Conservation (phyloP, 2,329 filamentous ascomycete genomes). For the Microascus cirrosus region DNA sequence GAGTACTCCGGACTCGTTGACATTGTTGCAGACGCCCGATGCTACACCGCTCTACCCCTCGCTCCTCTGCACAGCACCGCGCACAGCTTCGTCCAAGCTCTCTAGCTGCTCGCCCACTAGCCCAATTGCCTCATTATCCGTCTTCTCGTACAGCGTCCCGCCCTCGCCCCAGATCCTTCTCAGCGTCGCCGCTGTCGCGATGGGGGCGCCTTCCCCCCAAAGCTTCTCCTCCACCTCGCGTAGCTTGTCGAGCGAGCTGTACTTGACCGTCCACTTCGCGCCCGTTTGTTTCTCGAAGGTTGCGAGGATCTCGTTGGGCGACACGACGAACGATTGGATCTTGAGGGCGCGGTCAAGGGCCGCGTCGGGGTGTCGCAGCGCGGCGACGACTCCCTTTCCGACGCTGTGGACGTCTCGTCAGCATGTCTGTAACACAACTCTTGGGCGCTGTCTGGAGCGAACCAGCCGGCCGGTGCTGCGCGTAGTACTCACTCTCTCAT, state of each 20-base stretch:
- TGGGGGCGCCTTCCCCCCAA: constrained; percentile 40
- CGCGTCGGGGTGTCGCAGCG: constrained; percentile 43
- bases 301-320: constrained; percentile 48
- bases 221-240: constrained; percentile 44
- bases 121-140: constrained; percentile 52
- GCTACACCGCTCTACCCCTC: too few relatives aligned
- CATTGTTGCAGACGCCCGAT: background rate
- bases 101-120: constrained; percentile 36
- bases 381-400: constrained; percentile 52
- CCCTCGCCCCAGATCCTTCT: constrained; percentile 64
- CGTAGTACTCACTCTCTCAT: constrained; percentile 53
- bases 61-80: background rate
- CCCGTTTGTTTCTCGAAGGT: constrained; percentile 59
- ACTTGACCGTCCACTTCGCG: constrained; percentile 39
- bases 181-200: constrained; percentile 47
- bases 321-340: constrained; percentile 62
- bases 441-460: too few relatives aligned
- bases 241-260: constrained; percentile 42
- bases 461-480: background rate
- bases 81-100: constrained; percentile 26
- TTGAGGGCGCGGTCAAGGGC: constrained; percentile 47
- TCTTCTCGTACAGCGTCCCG: constrained; percentile 57
- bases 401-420: constrained; percentile 32
- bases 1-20: background rate
- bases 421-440: background rate